Evolutionary conservation across 2,329 filamentous ascomycete genomes (phyloP).

Genomic region (Ciborinia camelliae): DNA sequence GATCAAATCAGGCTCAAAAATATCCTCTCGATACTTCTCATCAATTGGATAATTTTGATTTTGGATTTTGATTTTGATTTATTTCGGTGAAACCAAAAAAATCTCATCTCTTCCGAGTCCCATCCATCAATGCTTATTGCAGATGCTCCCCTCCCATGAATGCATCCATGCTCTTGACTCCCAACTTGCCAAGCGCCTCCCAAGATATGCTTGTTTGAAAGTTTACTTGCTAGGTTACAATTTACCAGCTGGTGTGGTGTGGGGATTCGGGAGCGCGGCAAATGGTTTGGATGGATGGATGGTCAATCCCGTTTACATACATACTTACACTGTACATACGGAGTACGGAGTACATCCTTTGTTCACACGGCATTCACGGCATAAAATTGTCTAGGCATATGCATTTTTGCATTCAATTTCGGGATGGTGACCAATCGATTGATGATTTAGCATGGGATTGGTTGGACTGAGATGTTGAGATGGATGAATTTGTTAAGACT

Average conservation of each 20-base stretch:
- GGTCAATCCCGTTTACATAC: too few species aligned
- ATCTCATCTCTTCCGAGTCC: not conserved
- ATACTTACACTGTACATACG: too few species aligned
- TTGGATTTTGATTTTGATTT: not conserved
- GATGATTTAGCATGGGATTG: not conserved
- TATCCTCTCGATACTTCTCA: not conserved
- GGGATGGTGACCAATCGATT: not conserved
- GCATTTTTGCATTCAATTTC: conserved; percentile 1
- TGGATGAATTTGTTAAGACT: too few species aligned
- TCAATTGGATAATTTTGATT: too few species aligned
- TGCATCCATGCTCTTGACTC: not conserved
- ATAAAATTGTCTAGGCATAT: not conserved
- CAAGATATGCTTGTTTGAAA: too few species aligned
- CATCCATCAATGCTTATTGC: not conserved
- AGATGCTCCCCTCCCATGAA: too few species aligned
- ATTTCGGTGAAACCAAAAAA: conserved; percentile 3
- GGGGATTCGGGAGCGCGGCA: conserved; percentile 6
- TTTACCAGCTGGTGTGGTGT: too few species aligned
- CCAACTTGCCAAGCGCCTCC: too few species aligned
- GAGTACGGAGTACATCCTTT: too few species aligned
- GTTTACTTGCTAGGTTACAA: too few species aligned
- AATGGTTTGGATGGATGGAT: too few species aligned
- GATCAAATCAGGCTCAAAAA: not conserved
- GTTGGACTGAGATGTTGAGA: not conserved
- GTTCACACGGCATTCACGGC: too few species aligned